phyloP scores from a whole-genome alignment of 768 basidiomycete species.

The Filobasidium floriforme region DNA sequence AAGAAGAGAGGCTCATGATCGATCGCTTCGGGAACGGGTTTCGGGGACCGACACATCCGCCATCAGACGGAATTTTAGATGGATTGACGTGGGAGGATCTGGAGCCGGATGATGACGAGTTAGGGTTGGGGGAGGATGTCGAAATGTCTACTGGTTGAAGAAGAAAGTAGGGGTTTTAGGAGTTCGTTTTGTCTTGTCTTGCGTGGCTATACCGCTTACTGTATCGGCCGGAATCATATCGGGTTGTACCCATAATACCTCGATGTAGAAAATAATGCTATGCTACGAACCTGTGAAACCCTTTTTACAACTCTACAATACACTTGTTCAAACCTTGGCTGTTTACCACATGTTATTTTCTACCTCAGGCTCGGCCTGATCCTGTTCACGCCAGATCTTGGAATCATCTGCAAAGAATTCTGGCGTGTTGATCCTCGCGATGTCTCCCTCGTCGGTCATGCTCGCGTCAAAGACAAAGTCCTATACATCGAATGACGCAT shows the following conservation, averaged over 20 bases:
- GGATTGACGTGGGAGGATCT: constrained; percentile 23
- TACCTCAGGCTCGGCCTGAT: too few species aligned
- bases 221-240: neutral
- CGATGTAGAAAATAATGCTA: too few species aligned
- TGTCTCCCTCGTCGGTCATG: too few species aligned
- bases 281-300: too few species aligned
- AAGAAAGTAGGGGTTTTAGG: neutral
- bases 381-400: too few species aligned
- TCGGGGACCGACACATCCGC: neutral
- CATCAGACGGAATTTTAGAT: constrained; percentile 6
- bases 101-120: constrained; percentile 12
- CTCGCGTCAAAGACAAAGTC: neutral
- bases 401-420: too few species aligned
- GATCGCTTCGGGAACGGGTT: constrained; percentile 1
- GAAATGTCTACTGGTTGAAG: constrained; percentile 10
- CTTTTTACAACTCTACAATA: too few species aligned
- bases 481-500: too few species aligned
- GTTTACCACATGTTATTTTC: too few species aligned
- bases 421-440: too few species aligned
- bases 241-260: neutral
- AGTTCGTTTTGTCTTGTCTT: neutral
- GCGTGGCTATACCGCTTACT: neutral
- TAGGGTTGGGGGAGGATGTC: constrained; percentile 3
- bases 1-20: neutral
- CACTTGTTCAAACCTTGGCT: too few species aligned